Evolutionary conservation across 768 basidiomycete genomes (phyloP), one percentile per base, ranked within the genome.

Genomic region (Hydnomerulius pinastri): DNA sequence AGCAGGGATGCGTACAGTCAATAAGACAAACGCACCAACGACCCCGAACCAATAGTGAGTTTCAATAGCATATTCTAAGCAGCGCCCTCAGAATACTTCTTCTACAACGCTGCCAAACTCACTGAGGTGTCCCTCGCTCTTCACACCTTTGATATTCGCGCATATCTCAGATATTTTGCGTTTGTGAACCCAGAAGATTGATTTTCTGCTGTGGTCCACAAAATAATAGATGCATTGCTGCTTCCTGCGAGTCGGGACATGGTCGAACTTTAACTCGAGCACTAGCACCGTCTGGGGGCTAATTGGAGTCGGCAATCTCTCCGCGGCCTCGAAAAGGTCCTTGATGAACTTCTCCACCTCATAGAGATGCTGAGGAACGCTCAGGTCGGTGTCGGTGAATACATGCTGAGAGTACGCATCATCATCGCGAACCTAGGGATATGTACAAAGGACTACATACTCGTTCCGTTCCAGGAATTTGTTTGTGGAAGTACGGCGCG

Each of bases 401-500:
- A 78, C 64, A 23, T 68, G 70, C 77, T 79, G 46, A 12, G 21
- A 24, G 10, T 30, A n/a, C n/a, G n/a, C n/a, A 8, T 20, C 11
- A 5, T 28, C 6, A 27, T 10, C 12, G 15, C 8, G 33, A 35
- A 17, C 4, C 2, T n/a, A 2, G 15, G 13, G 17, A 13, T 15
- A 3, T 9, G 12, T 12, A 29, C 18, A 18, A n/a, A n/a, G n/a
- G n/a, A n/a, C 11, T n/a, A 25, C 41, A 64, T 36, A 79, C 81
- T 65, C 74, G 71, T 9, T 62, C 52, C 36, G 53, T 21, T 43
- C 15, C 33, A 13, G 8, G 30, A 15, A 35, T 35, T 5, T 10
- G 7, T 35, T 80, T 67, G 53, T 68, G 75, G 51, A 80, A 84
- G 57, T 82, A 85, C 20, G 74, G 68, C 4, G 72, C 73, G 4